Conservation (phyloP, 352 stramenopile species). For the Phytophthora ramorum region DNA sequence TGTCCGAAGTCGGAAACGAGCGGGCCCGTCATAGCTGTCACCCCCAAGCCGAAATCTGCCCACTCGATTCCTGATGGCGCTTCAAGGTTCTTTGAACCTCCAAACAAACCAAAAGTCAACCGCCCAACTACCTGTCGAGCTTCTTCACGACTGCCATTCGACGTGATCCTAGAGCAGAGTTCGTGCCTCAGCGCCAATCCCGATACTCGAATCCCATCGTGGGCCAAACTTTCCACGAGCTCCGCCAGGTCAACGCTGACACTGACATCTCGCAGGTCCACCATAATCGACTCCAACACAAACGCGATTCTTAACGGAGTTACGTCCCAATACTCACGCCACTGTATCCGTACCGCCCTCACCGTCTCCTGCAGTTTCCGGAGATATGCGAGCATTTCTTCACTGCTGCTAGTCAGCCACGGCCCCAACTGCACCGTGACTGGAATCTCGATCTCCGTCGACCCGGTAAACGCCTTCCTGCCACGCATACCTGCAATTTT, state of each 20-base stretch:
- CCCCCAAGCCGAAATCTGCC: conserved; percentile 17
- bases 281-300: conserved; percentile 29
- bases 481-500: conserved; percentile 20
- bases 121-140: conserved; percentile 21
- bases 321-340: conserved; percentile 6
- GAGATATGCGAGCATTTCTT: conserved; percentile 25
- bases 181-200: conserved; percentile 27
- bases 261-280: conserved; percentile 20
- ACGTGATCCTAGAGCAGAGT: conserved; percentile 4
- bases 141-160: conserved; percentile 16
- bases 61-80: conserved; percentile 1
- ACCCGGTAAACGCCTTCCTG: conserved; percentile 15
- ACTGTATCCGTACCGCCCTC: conserved; percentile 13
- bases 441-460: conserved; percentile 38
- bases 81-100: conserved; percentile 9
- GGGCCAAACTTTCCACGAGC: conserved; percentile 20
- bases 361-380: conserved; percentile 23
- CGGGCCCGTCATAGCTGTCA: conserved; percentile 30
- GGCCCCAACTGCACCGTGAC: conserved; percentile 29
- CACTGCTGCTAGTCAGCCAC: conserved; percentile 22
- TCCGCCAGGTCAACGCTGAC: conserved; percentile 26
- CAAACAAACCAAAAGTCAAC: conserved; percentile 27
- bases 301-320: conserved; percentile 26
- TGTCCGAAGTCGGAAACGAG: conserved; percentile 19
- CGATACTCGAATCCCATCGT: conserved; percentile 27